Base-by-base conservation (phyloP, 2,329 filamentous ascomycete species). In the Penicillium sp. region DNA sequence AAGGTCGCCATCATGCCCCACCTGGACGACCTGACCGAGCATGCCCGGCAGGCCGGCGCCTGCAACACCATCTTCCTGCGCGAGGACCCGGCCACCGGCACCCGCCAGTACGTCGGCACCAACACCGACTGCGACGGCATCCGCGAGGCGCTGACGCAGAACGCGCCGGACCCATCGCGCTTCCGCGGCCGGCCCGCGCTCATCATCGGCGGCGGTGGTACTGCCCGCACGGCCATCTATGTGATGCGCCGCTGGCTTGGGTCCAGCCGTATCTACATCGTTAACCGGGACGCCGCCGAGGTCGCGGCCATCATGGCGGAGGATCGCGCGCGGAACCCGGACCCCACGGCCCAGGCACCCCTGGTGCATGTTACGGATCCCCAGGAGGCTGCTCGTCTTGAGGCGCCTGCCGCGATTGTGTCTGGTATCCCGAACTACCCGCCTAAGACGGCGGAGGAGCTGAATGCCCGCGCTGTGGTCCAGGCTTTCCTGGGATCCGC, bases 71-170 rank as follows among this genome's bases (percentile, higher is more conserved):
- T 94, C 54, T 93, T 89, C 78, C 73, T 90, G 49, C 81, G 84
- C 50, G 72, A 74, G 1, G 67, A 73, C 39, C 63, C 65, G 7
- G 48, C 17, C 15, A 74, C 80, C 49, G 82, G 83, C 53, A 76
- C 76, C 37, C 78, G 82, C 17, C 69, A 83, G 48, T 86, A 86
- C 64, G 86, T 89, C 74, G 91, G 90, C 55, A 89, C 90, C 45
- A 94, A 95, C 78, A 94, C 91, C 4, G 91, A 95, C 75, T 90
- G 89, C 60, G 83, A 92, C 58, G 91, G 91, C 34, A 88, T 94
- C 62, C 84, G 89, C 22, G 89, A 93, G 70, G 85, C 88, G 4
- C 90, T 94, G 67, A 75, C 82, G 51, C 82, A 84, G 64, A 88
- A 87, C 67, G 58, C 68, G 5, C 64, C 68, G 0, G 59, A 68